A percentile compares a stretch with the other conserved stretches of the same genome.
phyloP scores from a whole-genome alignment of 257 asterid genomes.

The Petunia axillaris region DNA sequence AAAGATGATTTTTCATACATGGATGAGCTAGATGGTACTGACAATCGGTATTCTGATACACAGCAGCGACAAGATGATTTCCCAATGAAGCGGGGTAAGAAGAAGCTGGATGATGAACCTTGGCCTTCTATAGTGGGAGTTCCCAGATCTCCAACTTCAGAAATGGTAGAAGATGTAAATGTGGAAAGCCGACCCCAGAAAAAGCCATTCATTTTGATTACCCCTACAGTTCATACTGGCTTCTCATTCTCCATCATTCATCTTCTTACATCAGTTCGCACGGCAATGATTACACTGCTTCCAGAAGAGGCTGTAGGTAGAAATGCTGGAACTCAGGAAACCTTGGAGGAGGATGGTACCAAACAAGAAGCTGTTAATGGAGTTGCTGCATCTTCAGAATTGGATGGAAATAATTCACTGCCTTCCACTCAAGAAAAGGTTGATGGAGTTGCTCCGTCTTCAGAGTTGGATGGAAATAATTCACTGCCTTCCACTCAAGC shows the following conservation, averaged over 20 bases:
- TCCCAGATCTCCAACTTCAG: slow-evolving; percentile 50
- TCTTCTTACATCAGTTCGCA: slow-evolving; percentile 94
- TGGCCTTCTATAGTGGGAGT: slow-evolving; percentile 55
- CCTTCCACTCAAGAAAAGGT: slow-evolving; percentile 51
- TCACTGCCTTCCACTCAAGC: slow-evolving; percentile 49
- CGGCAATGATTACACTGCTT: slow-evolving; percentile 74
- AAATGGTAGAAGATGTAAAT: slow-evolving; percentile 59
- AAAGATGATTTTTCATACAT: slow-evolving; percentile 54
- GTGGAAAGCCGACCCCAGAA: slow-evolving; percentile 68
- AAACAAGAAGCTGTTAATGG: slow-evolving; percentile 50
- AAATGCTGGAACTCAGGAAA: slow-evolving; percentile 48
- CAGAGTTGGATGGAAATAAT: slow-evolving; percentile 43
- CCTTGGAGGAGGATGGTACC: slow-evolving; percentile 50
- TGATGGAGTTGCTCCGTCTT: slow-evolving; percentile 31
- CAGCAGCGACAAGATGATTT: slow-evolving; percentile 56
- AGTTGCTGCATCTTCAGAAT: slow-evolving; percentile 40
- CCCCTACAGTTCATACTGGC: slow-evolving; percentile 86
- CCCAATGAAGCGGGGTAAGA: slow-evolving; percentile 68
- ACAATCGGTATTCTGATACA: slow-evolving; percentile 47
- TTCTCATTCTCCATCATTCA: slow-evolving; percentile 93
- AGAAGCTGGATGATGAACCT: slow-evolving; percentile 53
- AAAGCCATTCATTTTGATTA: slow-evolving; percentile 73
- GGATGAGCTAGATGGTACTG: slow-evolving; percentile 52
- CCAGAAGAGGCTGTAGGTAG: slow-evolving; percentile 64
- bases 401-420: slow-evolving; percentile 42